phyloP scores from a whole-genome alignment of 495 filamentous ascomycete genomes.

The Margaritispora aquatica region DNA sequence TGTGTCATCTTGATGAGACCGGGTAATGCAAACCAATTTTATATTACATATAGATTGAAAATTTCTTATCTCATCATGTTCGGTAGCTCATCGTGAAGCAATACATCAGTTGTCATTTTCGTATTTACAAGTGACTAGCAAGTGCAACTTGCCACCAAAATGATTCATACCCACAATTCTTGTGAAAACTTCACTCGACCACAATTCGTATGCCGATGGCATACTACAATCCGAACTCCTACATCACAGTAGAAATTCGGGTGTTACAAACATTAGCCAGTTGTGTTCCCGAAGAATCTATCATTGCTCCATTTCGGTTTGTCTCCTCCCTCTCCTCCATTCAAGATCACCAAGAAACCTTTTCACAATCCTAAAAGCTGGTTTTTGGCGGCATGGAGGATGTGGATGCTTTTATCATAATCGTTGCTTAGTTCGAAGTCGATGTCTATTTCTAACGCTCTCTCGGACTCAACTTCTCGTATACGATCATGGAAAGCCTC shows the following conservation, averaged over 20 bases:
- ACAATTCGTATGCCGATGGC: no score
- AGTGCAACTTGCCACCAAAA: no score
- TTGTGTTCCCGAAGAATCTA: no score
- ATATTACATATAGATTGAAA: not conserved
- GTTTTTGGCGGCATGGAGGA: slow-evolving; percentile 11
- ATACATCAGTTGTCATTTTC: not conserved
- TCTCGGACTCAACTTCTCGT: slow-evolving; percentile 9
- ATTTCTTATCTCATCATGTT: not conserved
- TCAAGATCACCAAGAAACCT: no score
- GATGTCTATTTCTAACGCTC: not conserved
- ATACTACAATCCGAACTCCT: no score
- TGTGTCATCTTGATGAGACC: no score
- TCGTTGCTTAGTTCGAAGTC: not conserved
- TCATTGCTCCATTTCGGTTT: no score
- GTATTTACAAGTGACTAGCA: not conserved
- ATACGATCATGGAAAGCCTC: slow-evolving; percentile 8
- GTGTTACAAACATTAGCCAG: no score
- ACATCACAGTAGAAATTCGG: no score
- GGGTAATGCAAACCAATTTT: not conserved
- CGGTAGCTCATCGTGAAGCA: not conserved
- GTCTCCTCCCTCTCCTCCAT: no score
- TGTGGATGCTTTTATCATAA: slow-evolving; percentile 7
- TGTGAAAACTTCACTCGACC: no score
- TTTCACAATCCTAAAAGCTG: slow-evolving; percentile 13
- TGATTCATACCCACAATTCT: no score